Conservation (phyloP, 2,329 filamentous ascomycete genomes). For the Shiraia bambusicola region DNA sequence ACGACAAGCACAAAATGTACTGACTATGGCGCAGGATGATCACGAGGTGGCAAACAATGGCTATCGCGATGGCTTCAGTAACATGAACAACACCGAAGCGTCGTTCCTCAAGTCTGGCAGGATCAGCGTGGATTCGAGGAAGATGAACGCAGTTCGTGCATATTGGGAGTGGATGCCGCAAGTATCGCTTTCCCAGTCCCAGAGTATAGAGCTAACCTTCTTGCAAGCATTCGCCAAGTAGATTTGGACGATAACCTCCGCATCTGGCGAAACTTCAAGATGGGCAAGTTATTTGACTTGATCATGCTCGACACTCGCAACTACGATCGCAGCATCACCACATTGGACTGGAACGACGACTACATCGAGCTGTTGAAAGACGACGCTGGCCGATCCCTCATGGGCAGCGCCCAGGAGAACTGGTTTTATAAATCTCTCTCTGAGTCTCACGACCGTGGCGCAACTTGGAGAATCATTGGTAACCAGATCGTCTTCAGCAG, state of each 20-base stretch:
- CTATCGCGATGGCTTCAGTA: conserved; percentile 45
- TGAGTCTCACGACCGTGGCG: conserved; percentile 59
- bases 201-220: conserved; percentile 25
- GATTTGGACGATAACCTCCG: conserved; percentile 49
- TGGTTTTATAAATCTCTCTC: conserved; percentile 58
- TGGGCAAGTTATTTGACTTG: conserved; percentile 45
- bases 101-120: conserved; percentile 45
- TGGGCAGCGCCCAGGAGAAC: conserved; percentile 70
- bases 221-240: conserved; percentile 44
- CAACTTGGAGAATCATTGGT: conserved; percentile 69
- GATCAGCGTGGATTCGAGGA: conserved; percentile 47
- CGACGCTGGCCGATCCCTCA: conserved; percentile 65
- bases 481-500: conserved; percentile 58
- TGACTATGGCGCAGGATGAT: conserved; percentile 10
- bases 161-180: conserved; percentile 51
- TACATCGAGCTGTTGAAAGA: conserved; percentile 63
- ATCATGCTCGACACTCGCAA: conserved; percentile 48
- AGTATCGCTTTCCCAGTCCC: conserved; percentile 48
- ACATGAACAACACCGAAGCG: conserved; percentile 48
- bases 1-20: background rate
- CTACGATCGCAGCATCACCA: conserved; percentile 42
- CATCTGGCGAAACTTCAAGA: conserved; percentile 45
- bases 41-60: conserved; percentile 47
- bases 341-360: conserved; percentile 52
- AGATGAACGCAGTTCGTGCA: conserved; percentile 50